phyloP scores from a whole-genome alignment of 768 basidiomycete species.

The Naganishia vaughanmartiniae region DNA sequence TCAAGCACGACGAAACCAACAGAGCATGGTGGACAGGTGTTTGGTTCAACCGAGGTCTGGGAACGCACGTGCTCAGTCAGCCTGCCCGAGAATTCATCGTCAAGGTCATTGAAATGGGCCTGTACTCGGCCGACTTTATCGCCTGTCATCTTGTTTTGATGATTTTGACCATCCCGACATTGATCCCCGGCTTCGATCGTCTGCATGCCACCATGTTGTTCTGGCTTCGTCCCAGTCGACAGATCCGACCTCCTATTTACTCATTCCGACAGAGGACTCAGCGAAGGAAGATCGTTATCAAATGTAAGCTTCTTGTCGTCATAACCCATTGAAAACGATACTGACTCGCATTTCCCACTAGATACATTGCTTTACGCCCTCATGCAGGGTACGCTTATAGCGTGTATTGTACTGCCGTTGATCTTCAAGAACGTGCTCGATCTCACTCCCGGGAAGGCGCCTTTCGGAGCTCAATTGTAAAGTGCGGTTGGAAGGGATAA shows the following conservation, averaged over 20 bases:
- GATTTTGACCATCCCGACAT: slow-evolving; percentile 80
- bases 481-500: not conserved
- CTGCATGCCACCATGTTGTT: slow-evolving; percentile 88
- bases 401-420: slow-evolving; percentile 60
- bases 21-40: slow-evolving; percentile 91
- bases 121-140: slow-evolving; percentile 93
- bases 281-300: slow-evolving; percentile 76
- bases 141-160: slow-evolving; percentile 62
- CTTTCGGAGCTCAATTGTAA: slow-evolving; percentile 38
- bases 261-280: slow-evolving; percentile 84
- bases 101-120: slow-evolving; percentile 91
- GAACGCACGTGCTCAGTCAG: slow-evolving; percentile 89
- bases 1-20: slow-evolving; percentile 99
- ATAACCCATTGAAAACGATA: slow-evolving; percentile 44
- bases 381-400: slow-evolving; percentile 68
- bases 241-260: slow-evolving; percentile 68
- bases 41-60: slow-evolving; percentile 94
- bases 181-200: slow-evolving; percentile 87
- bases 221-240: slow-evolving; percentile 73
- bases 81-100: slow-evolving; percentile 95
- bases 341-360: slow-evolving; percentile 58
- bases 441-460: slow-evolving; percentile 50
- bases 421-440: slow-evolving; percentile 65
- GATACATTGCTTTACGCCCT: slow-evolving; percentile 71
- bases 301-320: slow-evolving; percentile 40